phyloP scores from a whole-genome alignment of 2,329 filamentous ascomycete genomes.

The Thielaviopsis ethacetica region DNA sequence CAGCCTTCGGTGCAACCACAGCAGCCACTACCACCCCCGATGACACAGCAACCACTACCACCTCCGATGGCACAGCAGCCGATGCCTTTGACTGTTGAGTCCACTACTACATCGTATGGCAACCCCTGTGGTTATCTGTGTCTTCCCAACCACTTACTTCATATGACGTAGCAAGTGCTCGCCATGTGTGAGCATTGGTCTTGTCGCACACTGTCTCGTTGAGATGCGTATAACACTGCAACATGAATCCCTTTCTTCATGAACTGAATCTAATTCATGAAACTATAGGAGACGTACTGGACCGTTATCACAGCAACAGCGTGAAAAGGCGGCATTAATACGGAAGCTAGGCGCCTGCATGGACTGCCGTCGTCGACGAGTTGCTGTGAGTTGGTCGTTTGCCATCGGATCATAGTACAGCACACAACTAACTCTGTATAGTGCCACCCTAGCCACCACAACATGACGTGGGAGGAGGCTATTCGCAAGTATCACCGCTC shows the following conservation, averaged over 20 bases:
- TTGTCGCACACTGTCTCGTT: too few species aligned
- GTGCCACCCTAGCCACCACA: slow-evolving; percentile 44
- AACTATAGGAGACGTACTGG: slow-evolving; percentile 36
- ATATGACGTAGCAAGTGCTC: too few species aligned
- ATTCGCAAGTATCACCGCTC: slow-evolving; percentile 36
- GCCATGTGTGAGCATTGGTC: too few species aligned
- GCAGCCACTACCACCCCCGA: not conserved
- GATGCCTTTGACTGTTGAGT: slow-evolving; percentile 20
- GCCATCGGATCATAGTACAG: not conserved
- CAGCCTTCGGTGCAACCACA: slow-evolving; percentile 14
- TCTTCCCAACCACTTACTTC: too few species aligned
- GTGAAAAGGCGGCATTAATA: slow-evolving; percentile 42
- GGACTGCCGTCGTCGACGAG: slow-evolving; percentile 38
- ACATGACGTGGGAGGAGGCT: slow-evolving; percentile 45
- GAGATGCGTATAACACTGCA: too few species aligned
- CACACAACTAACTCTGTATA: slow-evolving; percentile 15
- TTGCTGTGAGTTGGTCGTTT: slow-evolving; percentile 33
- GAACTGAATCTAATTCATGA: too few species aligned
- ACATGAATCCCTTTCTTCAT: too few species aligned
- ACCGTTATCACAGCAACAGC: slow-evolving; percentile 39
- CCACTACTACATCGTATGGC: slow-evolving; percentile 34
- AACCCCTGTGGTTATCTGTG: too few species aligned
- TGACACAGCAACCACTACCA: slow-evolving; percentile 8
- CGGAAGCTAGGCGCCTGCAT: slow-evolving; percentile 41
- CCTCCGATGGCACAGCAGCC: too few species aligned